phyloP scores from a whole-genome alignment of 306 rosid genomes.

The Cicer pinnatifidum region DNA sequence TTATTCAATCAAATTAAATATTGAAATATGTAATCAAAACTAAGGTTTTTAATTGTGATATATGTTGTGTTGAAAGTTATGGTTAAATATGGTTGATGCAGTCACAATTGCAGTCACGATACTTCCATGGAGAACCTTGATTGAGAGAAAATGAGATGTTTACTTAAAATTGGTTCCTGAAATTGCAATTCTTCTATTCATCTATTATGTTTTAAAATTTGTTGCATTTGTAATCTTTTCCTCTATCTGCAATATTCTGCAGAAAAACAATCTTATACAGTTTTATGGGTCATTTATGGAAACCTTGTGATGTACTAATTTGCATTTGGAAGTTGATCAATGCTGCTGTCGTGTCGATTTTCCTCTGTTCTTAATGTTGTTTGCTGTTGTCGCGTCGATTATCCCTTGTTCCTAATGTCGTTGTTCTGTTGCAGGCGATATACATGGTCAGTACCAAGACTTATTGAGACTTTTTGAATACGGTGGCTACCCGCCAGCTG shows the following conservation, averaged over 20 bases:
- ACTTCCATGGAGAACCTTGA: background rate
- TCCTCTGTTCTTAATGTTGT: constrained; percentile 45
- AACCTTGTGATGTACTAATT: background rate
- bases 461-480: constrained; percentile 72
- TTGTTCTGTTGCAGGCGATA: constrained; percentile 67
- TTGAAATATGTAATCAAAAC: background rate
- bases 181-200: background rate
- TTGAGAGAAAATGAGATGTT: background rate
- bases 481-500: constrained; percentile 80
- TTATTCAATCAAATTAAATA: background rate
- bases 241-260: constrained; percentile 7
- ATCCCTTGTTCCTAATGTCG: constrained; percentile 46
- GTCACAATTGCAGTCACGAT: background rate
- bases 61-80: background rate
- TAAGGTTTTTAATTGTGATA: background rate
- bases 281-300: background rate
- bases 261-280: background rate
- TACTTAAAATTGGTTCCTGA: background rate
- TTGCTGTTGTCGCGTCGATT: background rate
- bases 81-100: background rate
- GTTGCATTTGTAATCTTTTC: constrained; percentile 17
- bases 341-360: background rate
- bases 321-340: constrained; percentile 34
- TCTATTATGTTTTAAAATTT: background rate
- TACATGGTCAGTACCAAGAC: constrained; percentile 87